Percentiles rank a stretch among this genome's conserved stretches.
These are phyloP conservation scores for Phytopythium chamaehyphon DNA, from an alignment of 352 stramenopile genomes.

Conservation along the genomic window DNA sequence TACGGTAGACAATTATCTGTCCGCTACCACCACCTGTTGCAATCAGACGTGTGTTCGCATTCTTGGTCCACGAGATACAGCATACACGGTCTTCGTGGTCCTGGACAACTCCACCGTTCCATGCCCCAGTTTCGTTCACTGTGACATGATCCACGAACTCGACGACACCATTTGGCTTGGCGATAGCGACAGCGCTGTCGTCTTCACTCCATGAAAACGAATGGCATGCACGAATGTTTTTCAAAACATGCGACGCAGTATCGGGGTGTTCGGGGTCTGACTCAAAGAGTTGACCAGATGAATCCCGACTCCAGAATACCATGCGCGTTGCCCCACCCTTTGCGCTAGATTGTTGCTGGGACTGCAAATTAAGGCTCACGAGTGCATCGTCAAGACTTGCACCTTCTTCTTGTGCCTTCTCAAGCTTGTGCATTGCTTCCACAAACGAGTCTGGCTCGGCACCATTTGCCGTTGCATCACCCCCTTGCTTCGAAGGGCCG, in stretches of 20 bases:
- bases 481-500: not conserved
- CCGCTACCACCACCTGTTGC: constrained; percentile 44
- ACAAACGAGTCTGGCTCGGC: constrained; percentile 23
- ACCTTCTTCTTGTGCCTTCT: constrained; percentile 41
- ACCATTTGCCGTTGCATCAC: not conserved
- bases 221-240: constrained; percentile 7
- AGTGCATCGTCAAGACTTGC: constrained; percentile 49
- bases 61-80: constrained; percentile 33
- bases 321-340: constrained; percentile 9
- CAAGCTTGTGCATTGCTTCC: constrained; percentile 43
- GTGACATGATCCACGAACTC: constrained; percentile 18
- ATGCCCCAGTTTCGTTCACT: not conserved
- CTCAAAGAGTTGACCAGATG: constrained; percentile 24
- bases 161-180: constrained; percentile 38
- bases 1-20: constrained; percentile 51
- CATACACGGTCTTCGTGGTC: constrained; percentile 52
- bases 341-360: not conserved
- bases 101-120: constrained; percentile 18
- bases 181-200: constrained; percentile 28
- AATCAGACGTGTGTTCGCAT: constrained; percentile 14
- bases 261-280: constrained; percentile 29
- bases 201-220: constrained; percentile 26
- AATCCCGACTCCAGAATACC: constrained; percentile 50
- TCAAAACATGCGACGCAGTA: constrained; percentile 17
- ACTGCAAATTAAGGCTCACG: constrained; percentile 11